Evolutionary conservation across 2,329 filamentous ascomycete species (phyloP), one percentile per base, ranked within the genome.

Genomic region (Diplodia corticola): DNA sequence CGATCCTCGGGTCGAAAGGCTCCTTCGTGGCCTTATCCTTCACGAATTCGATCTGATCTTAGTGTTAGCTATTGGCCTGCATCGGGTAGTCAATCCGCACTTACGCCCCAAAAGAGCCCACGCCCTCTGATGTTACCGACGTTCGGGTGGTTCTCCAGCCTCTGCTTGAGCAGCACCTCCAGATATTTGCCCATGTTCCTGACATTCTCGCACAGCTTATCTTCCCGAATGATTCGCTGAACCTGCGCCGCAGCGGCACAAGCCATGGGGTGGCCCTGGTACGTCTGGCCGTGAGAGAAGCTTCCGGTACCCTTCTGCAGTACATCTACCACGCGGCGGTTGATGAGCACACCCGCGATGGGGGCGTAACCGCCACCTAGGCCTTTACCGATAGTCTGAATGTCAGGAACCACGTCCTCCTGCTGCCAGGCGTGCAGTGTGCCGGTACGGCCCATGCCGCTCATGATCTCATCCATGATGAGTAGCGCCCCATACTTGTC

Each of bases 391-490:
- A 90, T 78, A 0, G 87, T 86, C 73, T 89, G 84, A 4, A 92
- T 82, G 71, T 91, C 89, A 0, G 89, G 89, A 1, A 82, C 80
- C 5, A 85, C 79, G 0, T 77, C 82, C 30, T 88, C 83, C 55
- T 86, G 81, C 69, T 89, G 81, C 84, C 86, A 91, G 1, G 86
- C 85, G 76, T 91, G 84, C 69, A 89, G 75, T 4, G 79, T 82
- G 0, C 87, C 88, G 0, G 82, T 83, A 1, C 87, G 79, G 1
- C 88, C 88, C 75, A 85, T 84, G 2, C 88, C 88, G 55, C 85
- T 89, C 89, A 93, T 91, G 51, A 92, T 83, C 73, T 94, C 91
- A 71, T 95, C 92, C 0, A 94, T 78, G 53, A 94, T 89, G n/a
- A 95, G 80, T 0, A 95, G 83, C 0, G 89, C 87, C 0, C 89